Base-by-base conservation (phyloP, 495 filamentous ascomycete species). In the Rostrohypoxylon terebratum region DNA sequence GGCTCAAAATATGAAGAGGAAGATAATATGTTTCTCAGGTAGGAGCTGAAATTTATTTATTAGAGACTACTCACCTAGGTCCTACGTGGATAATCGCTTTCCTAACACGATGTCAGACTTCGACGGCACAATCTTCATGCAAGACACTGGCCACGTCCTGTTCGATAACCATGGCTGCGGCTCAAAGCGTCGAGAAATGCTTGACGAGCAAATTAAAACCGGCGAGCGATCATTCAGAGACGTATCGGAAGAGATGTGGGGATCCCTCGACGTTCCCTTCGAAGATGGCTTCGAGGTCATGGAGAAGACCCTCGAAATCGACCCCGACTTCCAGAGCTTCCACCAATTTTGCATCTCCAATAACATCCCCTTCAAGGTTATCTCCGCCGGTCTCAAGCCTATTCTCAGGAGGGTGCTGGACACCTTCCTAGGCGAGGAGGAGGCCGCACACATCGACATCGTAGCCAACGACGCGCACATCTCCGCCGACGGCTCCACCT, bases 241-340 rank as follows among this genome's bases (percentile, higher is more conserved):
- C n/a, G 89, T 89, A 28, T 92, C 90, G 3, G 90, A 92, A 63
- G 91, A 92, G 76, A 92, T 92, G 90, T 92, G 90, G 90, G 87
- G 86, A 18, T 91, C 88, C 1, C 81, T 93, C 0, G 82, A 86
- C 60, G 84, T 92, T 9, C 90, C 90, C 13, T 92, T 92, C 74
- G 89, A 91, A n/a, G 87, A 92, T 75, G 91, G 90, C 11, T 92
- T 93, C 81, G 82, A 88, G 45, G 81, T 92, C 34, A 91, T 93
- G 90, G 82, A 88, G 74, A 79, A 87, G 50, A 80, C 80, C 2
- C 84, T 92, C 13, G 86, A 90, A 10, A 88, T 92, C 48, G 91
- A 93, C 69, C 83, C 86, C 0, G 88, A 86, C 28, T 93, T 93
- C 80, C 81, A 81, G 13, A 83, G 81, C 36, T 93, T 93, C 80